Conservation (phyloP, 208 protist genomes). For the Trypanosoma cruzi region DNA sequence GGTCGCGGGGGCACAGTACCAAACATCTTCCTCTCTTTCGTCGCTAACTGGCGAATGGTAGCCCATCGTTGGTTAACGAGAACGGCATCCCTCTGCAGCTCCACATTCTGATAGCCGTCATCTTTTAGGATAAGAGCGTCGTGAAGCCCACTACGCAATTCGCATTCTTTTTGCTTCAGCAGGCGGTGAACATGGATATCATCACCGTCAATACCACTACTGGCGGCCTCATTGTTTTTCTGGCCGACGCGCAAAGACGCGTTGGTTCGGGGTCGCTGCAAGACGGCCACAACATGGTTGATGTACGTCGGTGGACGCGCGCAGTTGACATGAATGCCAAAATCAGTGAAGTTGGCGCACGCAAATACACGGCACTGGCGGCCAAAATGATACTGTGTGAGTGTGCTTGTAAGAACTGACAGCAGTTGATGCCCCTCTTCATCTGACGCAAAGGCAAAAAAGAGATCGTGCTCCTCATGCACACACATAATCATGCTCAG, state of each 20-base stretch:
- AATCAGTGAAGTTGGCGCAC: conserved; percentile 13
- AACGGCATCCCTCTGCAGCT: conserved; percentile 1
- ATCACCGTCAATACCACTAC: not conserved
- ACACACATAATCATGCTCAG: conserved; percentile 7
- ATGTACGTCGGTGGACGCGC: conserved; percentile 5
- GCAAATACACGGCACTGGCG: conserved; percentile 17
- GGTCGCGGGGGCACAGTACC: conserved; percentile 1
- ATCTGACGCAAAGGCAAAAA: conserved; percentile 18
- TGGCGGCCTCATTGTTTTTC: not conserved
- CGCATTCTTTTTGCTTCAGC: conserved; percentile 12
- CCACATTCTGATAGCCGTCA: not conserved
- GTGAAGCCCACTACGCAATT: conserved; percentile 18
- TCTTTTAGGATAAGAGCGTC: conserved; percentile 2
- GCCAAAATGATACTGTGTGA: conserved; percentile 20
- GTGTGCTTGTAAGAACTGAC: not conserved
- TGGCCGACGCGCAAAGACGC: not conserved
- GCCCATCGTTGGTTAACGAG: not conserved
- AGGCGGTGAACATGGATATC: not conserved
- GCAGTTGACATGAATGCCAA: conserved; percentile 20
- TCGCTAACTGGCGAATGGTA: conserved; percentile 4
- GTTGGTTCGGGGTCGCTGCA: conserved; percentile 1
- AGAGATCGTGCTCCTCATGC: conserved; percentile 21
- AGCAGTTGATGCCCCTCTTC: conserved; percentile 13
- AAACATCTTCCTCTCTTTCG: conserved; percentile 13
- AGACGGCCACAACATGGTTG: not conserved